Conservation (phyloP, 371 early-diverging fungal genomes). For the Massospora cicadina region DNA sequence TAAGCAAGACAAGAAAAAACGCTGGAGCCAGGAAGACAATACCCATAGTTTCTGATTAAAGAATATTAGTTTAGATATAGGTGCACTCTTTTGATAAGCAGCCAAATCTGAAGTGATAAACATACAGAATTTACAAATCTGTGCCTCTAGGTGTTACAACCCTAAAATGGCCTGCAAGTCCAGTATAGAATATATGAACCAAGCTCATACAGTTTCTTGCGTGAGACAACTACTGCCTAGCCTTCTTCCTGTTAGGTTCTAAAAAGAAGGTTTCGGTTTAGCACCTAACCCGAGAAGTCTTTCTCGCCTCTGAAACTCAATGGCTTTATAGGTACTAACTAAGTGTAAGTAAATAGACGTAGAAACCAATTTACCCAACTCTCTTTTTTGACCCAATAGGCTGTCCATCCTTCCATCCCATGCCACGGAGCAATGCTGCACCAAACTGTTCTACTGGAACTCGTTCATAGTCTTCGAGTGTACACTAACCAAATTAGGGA, state of each 20-base stretch:
- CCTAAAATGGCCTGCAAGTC: too few species aligned
- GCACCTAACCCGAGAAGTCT: conserved; percentile 57
- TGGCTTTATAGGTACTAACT: conserved; percentile 13
- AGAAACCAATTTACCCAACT: conserved; percentile 16
- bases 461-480: conserved; percentile 60
- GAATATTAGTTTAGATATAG: too few species aligned
- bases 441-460: conserved; percentile 85
- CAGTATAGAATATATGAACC: too few species aligned
- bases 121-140: too few species aligned
- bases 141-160: too few species aligned
- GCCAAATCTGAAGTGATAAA: too few species aligned
- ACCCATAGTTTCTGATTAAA: too few species aligned
- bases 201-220: too few species aligned
- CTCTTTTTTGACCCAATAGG: conserved; percentile 31
- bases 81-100: too few species aligned
- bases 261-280: conserved; percentile 19
- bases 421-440: conserved; percentile 66
- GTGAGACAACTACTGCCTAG: too few species aligned
- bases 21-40: too few species aligned
- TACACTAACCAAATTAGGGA: conserved; percentile 5
- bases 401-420: conserved; percentile 78
- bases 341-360: conserved; percentile 13
- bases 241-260: background rate
- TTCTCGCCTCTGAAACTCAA: background rate
- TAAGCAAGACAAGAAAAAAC: too few species aligned